phyloP scores from a whole-genome alignment of 176 grass and related monocot species.

The Oryza glumipatula region DNA sequence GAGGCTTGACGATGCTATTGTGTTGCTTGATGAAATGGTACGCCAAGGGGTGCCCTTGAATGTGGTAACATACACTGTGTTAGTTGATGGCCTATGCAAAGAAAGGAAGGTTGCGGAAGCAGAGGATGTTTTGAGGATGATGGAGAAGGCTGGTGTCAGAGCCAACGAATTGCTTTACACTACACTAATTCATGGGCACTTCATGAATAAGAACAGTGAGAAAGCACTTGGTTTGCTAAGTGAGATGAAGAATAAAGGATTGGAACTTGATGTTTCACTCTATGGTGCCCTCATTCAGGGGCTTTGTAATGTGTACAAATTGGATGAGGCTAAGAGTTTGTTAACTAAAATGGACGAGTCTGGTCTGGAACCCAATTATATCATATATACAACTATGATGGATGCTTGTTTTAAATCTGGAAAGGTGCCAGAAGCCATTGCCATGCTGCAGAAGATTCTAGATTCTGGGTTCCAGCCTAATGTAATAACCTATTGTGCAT shows the following conservation, averaged over 20 bases:
- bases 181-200: slow-evolving; percentile 80
- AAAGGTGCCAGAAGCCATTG: slow-evolving; percentile 74
- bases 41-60: slow-evolving; percentile 64
- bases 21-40: slow-evolving; percentile 87
- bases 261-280: slow-evolving; percentile 72
- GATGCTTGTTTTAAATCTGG: slow-evolving; percentile 84
- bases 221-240: slow-evolving; percentile 64
- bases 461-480: slow-evolving; percentile 62
- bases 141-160: slow-evolving; percentile 57
- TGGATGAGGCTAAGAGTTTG: slow-evolving; percentile 85
- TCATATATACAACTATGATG: slow-evolving; percentile 92
- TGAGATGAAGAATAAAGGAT: slow-evolving; percentile 83
- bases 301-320: slow-evolving; percentile 77
- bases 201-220: slow-evolving; percentile 67
- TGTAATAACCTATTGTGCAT: slow-evolving; percentile 77
- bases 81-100: slow-evolving; percentile 91
- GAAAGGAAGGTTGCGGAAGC: slow-evolving; percentile 71
- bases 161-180: slow-evolving; percentile 74
- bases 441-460: slow-evolving; percentile 65
- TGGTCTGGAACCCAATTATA: slow-evolving; percentile 75
- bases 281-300: slow-evolving; percentile 92
- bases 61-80: slow-evolving; percentile 74
- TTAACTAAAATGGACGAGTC: slow-evolving; percentile 71
- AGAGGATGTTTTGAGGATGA: slow-evolving; percentile 63
- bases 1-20: slow-evolving; percentile 65